Base-by-base conservation (phyloP, 345 rosid species). In the Odontarrhena argentea region DNA sequence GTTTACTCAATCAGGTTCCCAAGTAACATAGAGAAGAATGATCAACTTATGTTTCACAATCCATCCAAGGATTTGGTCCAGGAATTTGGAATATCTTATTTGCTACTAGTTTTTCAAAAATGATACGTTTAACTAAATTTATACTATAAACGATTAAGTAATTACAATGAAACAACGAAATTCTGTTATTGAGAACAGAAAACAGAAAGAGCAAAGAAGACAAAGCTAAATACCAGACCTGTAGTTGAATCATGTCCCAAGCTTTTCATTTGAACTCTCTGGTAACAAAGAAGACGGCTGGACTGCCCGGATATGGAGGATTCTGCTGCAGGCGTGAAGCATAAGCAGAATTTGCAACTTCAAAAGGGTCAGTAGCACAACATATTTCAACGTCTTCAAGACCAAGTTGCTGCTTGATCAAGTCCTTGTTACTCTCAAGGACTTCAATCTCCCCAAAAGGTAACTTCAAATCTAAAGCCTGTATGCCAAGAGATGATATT, bases 401-500 rank as follows among this genome's bases (percentile, higher is more conserved):
- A 52, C 80, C 86, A 44, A 88, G 79, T 57, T 88, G 92, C 69
- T 91, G 77, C 88, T 80, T 87, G 67, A 94, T 88, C 79, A 91
- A 67, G 66, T 87, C 96, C 69, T 79, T 25, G 74, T 94, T 94
- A 79, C 83, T 87, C 67, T 36, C 42, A 60, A 88, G 96, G 28
- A 91, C 96, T 50, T 82, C 91, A 34, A 84, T 81, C 81, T 93
- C 98, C 65, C 94, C 94, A 75, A 93, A 93, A 3, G 96, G 89
- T 4, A 90, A 80, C 77, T 64, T 84, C 82, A 94, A 74, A 78
- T 91, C 85, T 74, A 94, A 78, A 55, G 95, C 89, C 46, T 86
- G 88, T 41, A 52, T 50, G 24, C 97, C 99, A 6, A 94, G 68
- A 51, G 22, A 18, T 18, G 85, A 72, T 51, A 78, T 66, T 3